Conservation (phyloP, 345 rosid species). For the Hypericum perforatum region DNA sequence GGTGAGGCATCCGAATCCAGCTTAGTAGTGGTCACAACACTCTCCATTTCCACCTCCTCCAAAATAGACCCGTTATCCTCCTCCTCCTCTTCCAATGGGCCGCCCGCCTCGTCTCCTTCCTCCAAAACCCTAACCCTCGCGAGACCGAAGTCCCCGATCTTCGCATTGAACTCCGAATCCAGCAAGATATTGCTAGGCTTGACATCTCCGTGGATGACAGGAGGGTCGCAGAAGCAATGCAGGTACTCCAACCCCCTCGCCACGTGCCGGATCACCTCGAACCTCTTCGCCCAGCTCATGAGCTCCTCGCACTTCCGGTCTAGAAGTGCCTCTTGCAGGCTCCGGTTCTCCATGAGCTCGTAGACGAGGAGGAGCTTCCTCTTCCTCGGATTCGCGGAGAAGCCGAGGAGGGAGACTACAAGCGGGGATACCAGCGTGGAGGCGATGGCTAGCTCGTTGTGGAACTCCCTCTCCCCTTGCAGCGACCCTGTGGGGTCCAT, state of each 20-base stretch:
- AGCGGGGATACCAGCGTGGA: neutral
- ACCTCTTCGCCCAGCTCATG: conserved; percentile 47
- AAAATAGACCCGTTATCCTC: conserved; percentile 67
- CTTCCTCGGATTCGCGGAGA: conserved; percentile 48
- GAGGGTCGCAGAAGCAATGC: conserved; percentile 37
- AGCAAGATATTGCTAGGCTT: conserved; percentile 62
- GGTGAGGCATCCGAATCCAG: conserved; percentile 36
- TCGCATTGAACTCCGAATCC: conserved; percentile 45
- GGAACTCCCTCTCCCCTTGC: conserved; percentile 76
- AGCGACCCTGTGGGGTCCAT: conserved; percentile 49
- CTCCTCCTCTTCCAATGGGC: conserved; percentile 17
- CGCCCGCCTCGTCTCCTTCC: conserved; percentile 27
- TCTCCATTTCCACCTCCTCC: conserved; percentile 54
- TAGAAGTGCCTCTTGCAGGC: conserved; percentile 56
- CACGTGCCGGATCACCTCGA: neutral
- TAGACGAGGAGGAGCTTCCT: conserved; percentile 44
- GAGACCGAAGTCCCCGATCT: conserved; percentile 70
- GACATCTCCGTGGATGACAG: conserved; percentile 58
- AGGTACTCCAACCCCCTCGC: conserved; percentile 2
- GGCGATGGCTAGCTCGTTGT: conserved; percentile 37
- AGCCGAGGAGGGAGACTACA: conserved; percentile 53
- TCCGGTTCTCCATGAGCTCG: conserved; percentile 68
- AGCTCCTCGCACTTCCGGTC: conserved; percentile 70
- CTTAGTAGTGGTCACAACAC: conserved; percentile 31
- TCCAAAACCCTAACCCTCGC: conserved; percentile 46